Evolutionary conservation across 2,329 filamentous ascomycete species (phyloP), one percentile per base, ranked within the genome.

Genomic region (Penicillium paneum): DNA sequence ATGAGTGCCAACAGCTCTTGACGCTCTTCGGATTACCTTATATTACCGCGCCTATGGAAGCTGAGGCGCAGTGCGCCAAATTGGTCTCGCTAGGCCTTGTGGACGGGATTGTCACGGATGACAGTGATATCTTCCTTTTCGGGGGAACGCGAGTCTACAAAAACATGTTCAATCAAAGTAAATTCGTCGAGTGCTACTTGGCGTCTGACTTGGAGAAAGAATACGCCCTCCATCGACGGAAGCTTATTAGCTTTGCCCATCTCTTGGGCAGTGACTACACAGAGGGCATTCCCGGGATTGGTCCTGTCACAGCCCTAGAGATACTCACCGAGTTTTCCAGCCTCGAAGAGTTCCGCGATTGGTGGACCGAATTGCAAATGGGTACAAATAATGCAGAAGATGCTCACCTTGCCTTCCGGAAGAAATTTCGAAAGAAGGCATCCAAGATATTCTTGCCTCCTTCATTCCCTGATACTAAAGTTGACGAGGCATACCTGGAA

Each of bases 101-200:
- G 8, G 95, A 99, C 70, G 94, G 95, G 12, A 96, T 99, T 58
- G 92, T 99, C 29, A 99, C 95, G 0, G 94, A 99, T 67, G 94
- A 99, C 70, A 95, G 89, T 3, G 94, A 99, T 77, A 95, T 88
- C 0, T 99, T 99, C 67, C 82, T 99, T 0, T 99, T 99, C 71
- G 95, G 94, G 17, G 95, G 94, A 35, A 99, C 91, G 0, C 83
- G 93, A 17, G 89, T 99, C 21, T 99, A 99, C 80, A 99, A 99
- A 74, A 99, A 99, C 78, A 96, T 99, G 91, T 99, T 99, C 80
- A 99, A 97, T 74, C 88, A 91, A 65, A 94, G 94, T 72, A 99
- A 99, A 71, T 96, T 91, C 65, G 94, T 99, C 39, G 94, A 99
- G 75, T 97, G 94, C 74, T 99, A 97, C 69, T 82, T 99, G 10